These are phyloP conservation scores for Colletotrichum musicola DNA, from an alignment of 2,329 filamentous ascomycete species.

Conservation along the genomic window DNA sequence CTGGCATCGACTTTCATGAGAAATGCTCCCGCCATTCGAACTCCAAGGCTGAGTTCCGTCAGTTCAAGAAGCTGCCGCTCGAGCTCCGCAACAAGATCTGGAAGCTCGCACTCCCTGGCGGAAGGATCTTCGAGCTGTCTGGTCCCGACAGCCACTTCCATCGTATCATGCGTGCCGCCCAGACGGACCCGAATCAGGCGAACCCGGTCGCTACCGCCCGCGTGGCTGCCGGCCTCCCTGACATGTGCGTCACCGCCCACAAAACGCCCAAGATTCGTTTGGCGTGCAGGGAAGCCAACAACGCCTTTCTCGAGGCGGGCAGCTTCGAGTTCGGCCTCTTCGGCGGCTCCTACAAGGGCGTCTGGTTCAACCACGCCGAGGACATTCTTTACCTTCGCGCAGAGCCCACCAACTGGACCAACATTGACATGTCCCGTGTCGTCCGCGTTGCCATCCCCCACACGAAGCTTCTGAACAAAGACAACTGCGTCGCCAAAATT, in stretches of 20 bases:
- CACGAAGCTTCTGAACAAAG: slow-evolving; percentile 29
- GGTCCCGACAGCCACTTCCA: slow-evolving; percentile 28
- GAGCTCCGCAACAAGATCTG: slow-evolving; percentile 40
- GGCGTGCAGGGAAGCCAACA: slow-evolving; percentile 34
- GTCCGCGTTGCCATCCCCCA: slow-evolving; percentile 31
- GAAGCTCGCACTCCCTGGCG: slow-evolving; percentile 36
- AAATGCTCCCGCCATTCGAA: slow-evolving; percentile 14
- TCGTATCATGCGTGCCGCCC: slow-evolving; percentile 24
- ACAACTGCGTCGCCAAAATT: slow-evolving; percentile 11
- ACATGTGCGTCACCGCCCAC: slow-evolving; percentile 26
- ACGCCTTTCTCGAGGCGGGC: slow-evolving; percentile 27
- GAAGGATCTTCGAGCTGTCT: slow-evolving; percentile 34
- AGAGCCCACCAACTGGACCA: slow-evolving; percentile 20
- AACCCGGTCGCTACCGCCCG: slow-evolving; percentile 16
- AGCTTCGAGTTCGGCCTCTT: slow-evolving; percentile 39
- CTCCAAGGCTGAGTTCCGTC: slow-evolving; percentile 23
- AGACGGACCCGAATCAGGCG: neutral
- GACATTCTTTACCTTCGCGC: slow-evolving; percentile 33
- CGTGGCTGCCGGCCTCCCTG: slow-evolving; percentile 27
- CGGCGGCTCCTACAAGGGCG: slow-evolving; percentile 29
- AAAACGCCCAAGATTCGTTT: slow-evolving; percentile 38
- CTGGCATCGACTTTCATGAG: slow-evolving; percentile 12
- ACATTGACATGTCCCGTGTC: slow-evolving; percentile 36
- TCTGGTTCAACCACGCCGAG: slow-evolving; percentile 39
- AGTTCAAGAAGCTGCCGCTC: slow-evolving; percentile 31